Conservation (phyloP, 106 monocot genomes). For the Chionographis japonica region DNA sequence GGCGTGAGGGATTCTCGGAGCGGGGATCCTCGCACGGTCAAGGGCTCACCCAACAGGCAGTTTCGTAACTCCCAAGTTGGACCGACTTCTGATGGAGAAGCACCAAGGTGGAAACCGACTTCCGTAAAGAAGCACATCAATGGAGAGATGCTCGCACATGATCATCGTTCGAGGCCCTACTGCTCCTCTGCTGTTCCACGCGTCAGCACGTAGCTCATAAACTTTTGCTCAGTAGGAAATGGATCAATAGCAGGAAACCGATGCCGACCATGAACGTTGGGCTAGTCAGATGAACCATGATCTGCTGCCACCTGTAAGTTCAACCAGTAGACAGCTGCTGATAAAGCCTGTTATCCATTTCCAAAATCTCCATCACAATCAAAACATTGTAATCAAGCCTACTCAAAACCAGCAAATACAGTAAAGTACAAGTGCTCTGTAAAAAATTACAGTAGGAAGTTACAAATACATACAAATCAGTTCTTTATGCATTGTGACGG, state of each 20-base stretch:
- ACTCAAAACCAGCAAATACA: neutral
- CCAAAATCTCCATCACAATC: slow-evolving; percentile 41
- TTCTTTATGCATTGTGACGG: too few species aligned
- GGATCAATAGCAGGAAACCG: slow-evolving; percentile 37
- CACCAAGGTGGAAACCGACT: too few species aligned
- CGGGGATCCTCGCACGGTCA: too few species aligned
- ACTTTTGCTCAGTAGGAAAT: slow-evolving; percentile 42
- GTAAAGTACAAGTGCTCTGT: too few species aligned
- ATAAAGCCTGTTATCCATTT: slow-evolving; percentile 73
- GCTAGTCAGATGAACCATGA: slow-evolving; percentile 28
- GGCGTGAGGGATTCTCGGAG: too few species aligned
- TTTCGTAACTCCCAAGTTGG: too few species aligned
- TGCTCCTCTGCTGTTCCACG: neutral
- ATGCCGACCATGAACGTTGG: slow-evolving; percentile 41
- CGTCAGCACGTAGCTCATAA: slow-evolving; percentile 6
- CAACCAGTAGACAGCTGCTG: slow-evolving; percentile 85
- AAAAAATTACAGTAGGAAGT: too few species aligned
- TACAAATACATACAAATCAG: too few species aligned
- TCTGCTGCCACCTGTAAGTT: slow-evolving; percentile 78
- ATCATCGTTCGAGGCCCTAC: neutral
- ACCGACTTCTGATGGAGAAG: too few species aligned
- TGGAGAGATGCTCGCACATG: neutral
- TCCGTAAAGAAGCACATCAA: too few species aligned
- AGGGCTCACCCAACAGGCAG: too few species aligned
- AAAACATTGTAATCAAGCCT: neutral